Evolutionary conservation across 106 monocot genomes (phyloP), one percentile per base, ranked within the genome.

Genomic region (Posidonia australis): DNA sequence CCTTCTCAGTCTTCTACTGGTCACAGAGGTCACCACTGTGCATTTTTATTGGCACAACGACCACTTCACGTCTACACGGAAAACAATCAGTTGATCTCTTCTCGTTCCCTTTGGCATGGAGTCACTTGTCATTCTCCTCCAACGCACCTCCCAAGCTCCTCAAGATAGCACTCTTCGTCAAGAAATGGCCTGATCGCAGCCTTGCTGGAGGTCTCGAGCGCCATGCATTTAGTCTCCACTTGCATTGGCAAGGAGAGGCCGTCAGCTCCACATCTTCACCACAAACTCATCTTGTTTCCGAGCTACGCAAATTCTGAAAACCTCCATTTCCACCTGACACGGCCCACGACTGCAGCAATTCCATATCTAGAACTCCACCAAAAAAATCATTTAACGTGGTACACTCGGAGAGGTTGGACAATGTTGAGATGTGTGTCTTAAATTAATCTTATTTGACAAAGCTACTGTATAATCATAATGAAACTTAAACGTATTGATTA

Each of bases 171-270:
- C 72, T 92, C 60, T 92, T 92, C 72, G 82, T 84, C 51, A 92
- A 92, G 75, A 77, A 75, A 20, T 92, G 92, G 92, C 87, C 91
- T 0, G 72, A 59, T 10, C 60, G 54, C 7, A 70, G 65, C 25
- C 83, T 81, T 54, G 84, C 84, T 43, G 91, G 91, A 7, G 91
- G 91, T 9, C 87, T 92, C 43, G 92, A 92, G 70, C 81, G 87
- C 13, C 92, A 92, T 53, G 92, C 92, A 12, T 51, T 79, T 44
- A 92, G 87, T 29, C 84, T 92, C 51, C 92, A 92, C 62, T 84
- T 20, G 77, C 87, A 44, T 70, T 92, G 21, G 84, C 92, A 26
- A 72, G 67, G 18, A 59, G 92, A 47, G 87, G 87, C 69, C 92
- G 87, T 52, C 64, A 87, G 27, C 25, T 87, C 51, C 92, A 92